Evolutionary conservation across 2,329 filamentous ascomycete species (phyloP), one percentile per base, ranked within the genome.

Genomic region (Epichloe gansuensis): DNA sequence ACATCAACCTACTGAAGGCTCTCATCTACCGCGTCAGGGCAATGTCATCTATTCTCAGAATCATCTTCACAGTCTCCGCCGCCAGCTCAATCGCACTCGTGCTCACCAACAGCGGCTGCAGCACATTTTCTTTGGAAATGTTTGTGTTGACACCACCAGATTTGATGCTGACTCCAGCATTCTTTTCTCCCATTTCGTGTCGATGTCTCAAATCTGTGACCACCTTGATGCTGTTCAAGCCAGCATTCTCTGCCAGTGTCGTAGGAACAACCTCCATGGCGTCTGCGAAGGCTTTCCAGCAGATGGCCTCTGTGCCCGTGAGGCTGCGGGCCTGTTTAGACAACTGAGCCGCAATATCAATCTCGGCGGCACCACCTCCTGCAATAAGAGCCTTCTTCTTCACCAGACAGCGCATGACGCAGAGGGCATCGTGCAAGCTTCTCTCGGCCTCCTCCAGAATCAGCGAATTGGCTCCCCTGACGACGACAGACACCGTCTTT

Each of bases 361-460:
- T 94, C 71, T 98, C 93, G 27, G 93, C 88, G 2, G 93, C 93
- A 66, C 93, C 93, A 63, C 93, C 93, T 69, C 93, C 93, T 13
- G 94, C 91, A 62, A 98, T 95, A 53, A 98, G 81, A n/a, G 93
- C 93, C 74, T 94, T 95, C 82, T 97, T 98, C 82, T 98, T 98
- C 60, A 98, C 93, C 55, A 98, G 74, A 66, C 93, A 98, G 61
- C 93, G 86, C 61, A 98, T 90, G 49, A 97, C 93, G 67, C 93
- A 98, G 58, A 97, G 89, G 34, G 93, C 93, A 63, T 98, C 93
- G 76, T 98, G 93, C 51, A 98, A 79, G 59, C 87, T 93, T 62
- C 93, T 88, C 77, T 97, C 93, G 0, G 93, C 94, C 73, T 98
- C 93, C 66, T 98, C 93, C 48, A 98, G 76, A 64, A 98, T 96